Conservation (phyloP, 73 alveolate genomes). For the Tetrahymena malaccensis region DNA sequence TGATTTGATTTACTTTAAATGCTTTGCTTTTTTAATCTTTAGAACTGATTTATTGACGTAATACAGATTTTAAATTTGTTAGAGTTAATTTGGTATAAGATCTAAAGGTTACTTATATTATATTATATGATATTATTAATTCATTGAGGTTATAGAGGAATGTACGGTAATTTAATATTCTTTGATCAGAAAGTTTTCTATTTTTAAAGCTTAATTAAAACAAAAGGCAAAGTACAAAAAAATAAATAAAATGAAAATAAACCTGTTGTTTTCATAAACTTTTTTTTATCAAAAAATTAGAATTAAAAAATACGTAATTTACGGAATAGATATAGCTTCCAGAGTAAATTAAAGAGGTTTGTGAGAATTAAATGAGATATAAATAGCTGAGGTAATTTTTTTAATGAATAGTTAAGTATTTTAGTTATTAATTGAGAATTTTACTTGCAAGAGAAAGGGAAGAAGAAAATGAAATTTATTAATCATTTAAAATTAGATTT, state of each 20-base stretch:
- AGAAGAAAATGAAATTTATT: neutral
- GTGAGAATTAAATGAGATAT: neutral
- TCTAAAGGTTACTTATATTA: neutral
- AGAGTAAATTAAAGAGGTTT: neutral
- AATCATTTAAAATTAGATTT: neutral
- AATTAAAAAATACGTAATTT: neutral
- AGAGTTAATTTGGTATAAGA: neutral
- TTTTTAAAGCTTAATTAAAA: neutral
- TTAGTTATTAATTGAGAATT: neutral
- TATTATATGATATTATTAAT: neutral
- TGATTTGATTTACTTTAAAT: too few relatives aligned
- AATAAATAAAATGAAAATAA: neutral
- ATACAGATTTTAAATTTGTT: neutral
- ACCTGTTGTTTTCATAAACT: neutral
- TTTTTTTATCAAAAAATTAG: too few relatives aligned
- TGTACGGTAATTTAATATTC: neutral
- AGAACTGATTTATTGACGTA: neutral
- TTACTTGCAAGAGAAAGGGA: neutral
- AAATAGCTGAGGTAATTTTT: neutral
- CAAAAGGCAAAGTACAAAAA: neutral
- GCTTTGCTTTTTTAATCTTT: neutral
- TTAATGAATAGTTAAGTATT: neutral
- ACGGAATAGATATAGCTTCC: neutral
- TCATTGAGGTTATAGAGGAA: neutral
- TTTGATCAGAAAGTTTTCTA: neutral